Base-by-base conservation (phyloP, 192 early-diverging fungal genomes). In the Phlyctochytrium arcticum region DNA sequence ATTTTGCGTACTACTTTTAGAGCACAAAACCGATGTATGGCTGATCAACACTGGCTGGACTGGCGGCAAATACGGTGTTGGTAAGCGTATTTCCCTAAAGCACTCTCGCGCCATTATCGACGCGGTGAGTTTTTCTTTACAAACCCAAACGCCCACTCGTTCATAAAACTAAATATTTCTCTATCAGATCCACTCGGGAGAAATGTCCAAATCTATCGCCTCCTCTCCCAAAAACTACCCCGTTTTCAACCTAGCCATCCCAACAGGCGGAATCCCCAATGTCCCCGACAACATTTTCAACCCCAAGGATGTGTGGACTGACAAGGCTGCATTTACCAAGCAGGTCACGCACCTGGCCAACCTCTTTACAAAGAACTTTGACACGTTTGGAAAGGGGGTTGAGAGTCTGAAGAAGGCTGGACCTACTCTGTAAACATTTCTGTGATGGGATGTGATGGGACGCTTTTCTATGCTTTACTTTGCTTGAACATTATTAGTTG, bases 91-190 rank as follows among this genome's bases (percentile, higher is more conserved):
- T 60, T 76, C 90, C 36, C 85, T 96, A 57, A 90, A 91, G 81
- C 91, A 93, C 81, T 91, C 93, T 39, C 86, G 93, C 51, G 90
- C 91, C 47, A 93, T 96, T 60, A 86, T 96, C 47, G 92, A 96
- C 72, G 88, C 92, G 27, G 91, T 95, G 19, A 51, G 35, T n/a
- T 36, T 31, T 12, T 42, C 42, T 21, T 62, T 21, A 27, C 31
- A 50, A 9, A 23, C 17, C n/a, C 44, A 21, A 1, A 48, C 32
- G n/a, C n/a, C n/a, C n/a, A n/a, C n/a, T n/a, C n/a, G n/a, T n/a
- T n/a, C 33, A 15, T 24, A 15, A n/a, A 26, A 23, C 44, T 23
- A 29, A n/a, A 47, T 69, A 23, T 68, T 26, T 24, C 47, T 12
- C 12, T 12, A n/a, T n/a, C n/a, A 69, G 49, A 95, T 95, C 69